Base-by-base conservation (phyloP, 495 filamentous ascomycete species). In the Penicillium paxilli region DNA sequence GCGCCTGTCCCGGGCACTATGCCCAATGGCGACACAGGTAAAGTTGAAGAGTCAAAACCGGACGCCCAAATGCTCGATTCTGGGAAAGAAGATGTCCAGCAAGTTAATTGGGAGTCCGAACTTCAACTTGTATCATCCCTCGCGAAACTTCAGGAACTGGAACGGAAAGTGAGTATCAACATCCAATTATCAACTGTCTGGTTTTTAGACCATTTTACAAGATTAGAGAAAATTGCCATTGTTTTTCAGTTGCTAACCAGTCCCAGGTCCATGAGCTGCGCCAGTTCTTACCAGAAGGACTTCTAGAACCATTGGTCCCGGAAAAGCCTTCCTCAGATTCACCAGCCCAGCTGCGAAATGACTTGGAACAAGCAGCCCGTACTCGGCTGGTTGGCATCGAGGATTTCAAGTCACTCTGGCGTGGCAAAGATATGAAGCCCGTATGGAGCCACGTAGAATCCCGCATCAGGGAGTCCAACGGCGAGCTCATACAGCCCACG, bases 101-200 rank as follows among this genome's bases (percentile, higher is more conserved):
- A 32, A 0, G 30, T 60, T 47, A 50, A 64, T 44, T 68, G 69
- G 55, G 64, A 72, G 10, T 70, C 70, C 5, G 74, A 77, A 37
- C 51, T 72, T 24, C 71, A 77, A 41, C 67, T 77, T 11, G 67
- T 76, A 7, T 70, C 71, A 7, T 77, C 74, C 38, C 60, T 77
- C 24, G 68, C 70, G 14, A 76, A 76, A 48, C 66, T 77, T 2
- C 74, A 77, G 55, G 63, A 76, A 48, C 52, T 77, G 3, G 74
- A 77, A 45, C 49, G 62, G 21, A 72, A 65, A 58, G 74, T 75
- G 30, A 30, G 64, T 53, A 20, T 30, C 16, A 9, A 42, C 33
- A 9, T 12, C 24, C 40, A 21, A 10, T 52, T 10, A 5, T 5
- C n/a, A 4, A 12, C 22, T 25, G 10, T 17, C 9, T 54, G 11